Base-by-base conservation (phyloP, 352 stramenopile species). In the Pilasporangium apinafurcum region DNA sequence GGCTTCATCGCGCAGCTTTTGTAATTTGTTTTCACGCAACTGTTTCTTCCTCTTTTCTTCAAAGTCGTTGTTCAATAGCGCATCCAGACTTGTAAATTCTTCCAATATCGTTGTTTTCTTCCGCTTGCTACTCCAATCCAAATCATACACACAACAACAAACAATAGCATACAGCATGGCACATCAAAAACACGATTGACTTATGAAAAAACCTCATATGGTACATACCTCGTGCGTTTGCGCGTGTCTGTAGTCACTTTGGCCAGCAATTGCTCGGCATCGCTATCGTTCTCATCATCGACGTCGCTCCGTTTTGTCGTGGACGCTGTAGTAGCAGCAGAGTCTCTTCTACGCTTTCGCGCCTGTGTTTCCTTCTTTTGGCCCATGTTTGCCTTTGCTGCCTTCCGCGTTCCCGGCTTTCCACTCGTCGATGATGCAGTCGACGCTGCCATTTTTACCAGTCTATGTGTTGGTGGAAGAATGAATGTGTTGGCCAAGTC, bases 41-140 rank as follows among this genome's bases (percentile, higher is more conserved):
- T 75, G 53, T 29, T 82, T 79, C 50, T 80, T 81, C 44, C 69
- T 63, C 48, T 78, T 66, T 44, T 82, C 67, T 20, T 65, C 62
- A 24, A 61, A 28, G 42, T 89, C 77, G 48, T 82, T 72, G 33
- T 55, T 63, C 34, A 92, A 50, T 28, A 92, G 67, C 37, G 79
- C 79, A 54, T 92, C 79, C 13, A 92, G 60, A 52, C 74, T 87
- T 53, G 66, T 48, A 36, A 90, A 90, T 60, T 89, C 68, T 42
- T 60, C 53, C 30, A 82, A 45, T 34, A 86, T 85, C 25, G 36
- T 56, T 27, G 39, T 44, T 17, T 20, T 48, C 36, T 32, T 60
- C 46, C 53, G 41, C 25, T 72, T 68, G 14, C 69, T 65, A 31
- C 30, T 36, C 20, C 34, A 14, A 38, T 49, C 12, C 41, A 41